Base-by-base conservation (phyloP, 331 rosid genomes). In the Rosa hybrid region DNA sequence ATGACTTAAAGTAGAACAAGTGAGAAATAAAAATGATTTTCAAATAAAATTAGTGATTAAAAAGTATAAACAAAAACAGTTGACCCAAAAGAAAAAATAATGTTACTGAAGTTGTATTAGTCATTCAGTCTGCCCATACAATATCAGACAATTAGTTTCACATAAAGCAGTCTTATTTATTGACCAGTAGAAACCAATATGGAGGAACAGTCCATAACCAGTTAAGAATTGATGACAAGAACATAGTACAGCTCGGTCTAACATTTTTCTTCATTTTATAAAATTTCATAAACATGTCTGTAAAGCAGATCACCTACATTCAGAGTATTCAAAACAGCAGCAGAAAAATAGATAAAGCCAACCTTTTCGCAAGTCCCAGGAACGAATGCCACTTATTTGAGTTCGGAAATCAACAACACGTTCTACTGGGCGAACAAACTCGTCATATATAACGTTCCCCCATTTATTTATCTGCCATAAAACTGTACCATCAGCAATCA, bases 371-470 rank as follows among this genome's bases (percentile, higher is more conserved):
- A 93, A 81, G 87, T 95, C 91, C 20, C 86, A 88, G 51, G 98
- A 94, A 77, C 98, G 87, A 82, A 95, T 91, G 87, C 99, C 98
- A 81, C 99, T 95, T 77, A 95, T 88, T 72, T 86, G 82, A 30
- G 98, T 93, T 41, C 98, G 97, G 70, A 90, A 91, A 86, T 95
- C 99, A 84, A 91, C 90, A 75, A 95, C 90, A 5, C 84, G 88
- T 77, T 95, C 99, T 39, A 91, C 38, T 12, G 98, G 99, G 49
- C 96, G 89, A 41, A 91, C 99, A 87, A 90, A 95, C 83, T 90
- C 96, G 16, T 92, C 97, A 56, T 89, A 90, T 48, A 95, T 77
- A 78, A 91, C 94, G 84, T 95, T 95, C 45, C 98, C 99, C 94
- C 98, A 92, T 74, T 77, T 91, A 82, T 95, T 95, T 72, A 95